Conservation (phyloP, 441 rosid species). For the Adansonia rubrostipa region DNA sequence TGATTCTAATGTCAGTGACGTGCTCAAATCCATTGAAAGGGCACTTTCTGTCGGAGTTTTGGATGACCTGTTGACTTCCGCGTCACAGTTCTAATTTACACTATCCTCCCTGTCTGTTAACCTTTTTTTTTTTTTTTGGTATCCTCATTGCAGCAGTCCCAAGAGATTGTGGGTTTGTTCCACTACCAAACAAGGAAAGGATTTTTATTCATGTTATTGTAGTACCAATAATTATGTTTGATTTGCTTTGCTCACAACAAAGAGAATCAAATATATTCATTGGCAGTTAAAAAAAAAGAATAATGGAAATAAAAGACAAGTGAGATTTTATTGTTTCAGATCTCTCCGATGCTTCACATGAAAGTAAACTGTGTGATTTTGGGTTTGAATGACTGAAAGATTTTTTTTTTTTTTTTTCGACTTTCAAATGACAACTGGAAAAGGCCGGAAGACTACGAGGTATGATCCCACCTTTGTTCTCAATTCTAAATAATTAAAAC, state of each 20-base stretch:
- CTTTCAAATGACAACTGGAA: neutral
- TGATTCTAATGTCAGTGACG: slow-evolving; percentile 27
- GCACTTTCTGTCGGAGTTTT: slow-evolving; percentile 36
- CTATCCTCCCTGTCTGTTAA: neutral
- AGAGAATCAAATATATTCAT: neutral
- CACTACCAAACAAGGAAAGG: neutral
- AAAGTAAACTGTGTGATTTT: neutral
- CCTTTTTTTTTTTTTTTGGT: neutral
- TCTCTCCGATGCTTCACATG: neutral
- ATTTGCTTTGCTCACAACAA: neutral
- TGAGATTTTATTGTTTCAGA: neutral
- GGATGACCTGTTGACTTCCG: slow-evolving; percentile 34
- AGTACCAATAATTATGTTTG: no score
- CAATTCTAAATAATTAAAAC: neutral
- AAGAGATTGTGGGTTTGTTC: neutral
- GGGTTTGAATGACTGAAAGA: no score
- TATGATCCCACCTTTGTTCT: slow-evolving; percentile 4
- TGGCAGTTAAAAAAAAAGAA: neutral
- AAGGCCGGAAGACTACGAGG: neutral
- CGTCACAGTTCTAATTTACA: slow-evolving; percentile 6
- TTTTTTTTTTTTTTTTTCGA: neutral
- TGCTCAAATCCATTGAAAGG: slow-evolving; percentile 34
- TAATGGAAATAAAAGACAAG: neutral
- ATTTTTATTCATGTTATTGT: neutral
- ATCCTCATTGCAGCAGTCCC: neutral